Base-by-base conservation (phyloP, 306 rosid genomes). In the Oxytropis ochrocephala region DNA sequence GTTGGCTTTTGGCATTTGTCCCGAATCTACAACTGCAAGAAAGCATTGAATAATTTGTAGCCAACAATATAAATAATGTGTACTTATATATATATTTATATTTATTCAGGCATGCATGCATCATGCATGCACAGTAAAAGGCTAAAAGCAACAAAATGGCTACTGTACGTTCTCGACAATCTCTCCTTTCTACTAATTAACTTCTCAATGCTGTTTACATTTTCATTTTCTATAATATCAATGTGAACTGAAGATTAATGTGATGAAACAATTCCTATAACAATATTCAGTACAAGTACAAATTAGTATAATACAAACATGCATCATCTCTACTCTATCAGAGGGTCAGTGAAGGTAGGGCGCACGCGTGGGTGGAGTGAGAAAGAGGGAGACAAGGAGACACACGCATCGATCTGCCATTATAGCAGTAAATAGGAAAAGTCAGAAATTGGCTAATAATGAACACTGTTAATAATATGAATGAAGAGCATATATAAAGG, bases 1-100 rank as follows among this genome's bases (percentile, higher is more conserved):
- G 58, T 50, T 67, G 61, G 72, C 60, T 18, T 67, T 50, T 33
- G 72, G 30, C 33, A 67, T 33, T 49, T 50, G 72, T 17, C 47
- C 11, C 9, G 43, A 66, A 30, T 66, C 58, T 48, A 30, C 41
- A 49, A 2, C 18, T 17, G 48, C 46, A 50, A 50, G 49, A 49
- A 49, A 49, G 72, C 60, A 66, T 52, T 29, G 55, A 17, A 10
- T 38, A 36, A 7, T 36, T 38, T 36, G 14, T 38, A 38, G 33
- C 33, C 16, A 60, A 60, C 50, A 11, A 18, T 41, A 10, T 41
- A 10, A 39, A 41, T 19, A 39, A 39, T 8, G 12, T 29, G 12
- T n/a, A 13, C 14, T 46, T 46, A n/a, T n/a, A n/a, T n/a, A n/a
- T 13, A n/a, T n/a, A 46, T 46, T n/a, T 13, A 13, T n/a, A 46